Base-by-base conservation (phyloP, 176 grass and related monocot genomes). In the Chloris gayana region DNA sequence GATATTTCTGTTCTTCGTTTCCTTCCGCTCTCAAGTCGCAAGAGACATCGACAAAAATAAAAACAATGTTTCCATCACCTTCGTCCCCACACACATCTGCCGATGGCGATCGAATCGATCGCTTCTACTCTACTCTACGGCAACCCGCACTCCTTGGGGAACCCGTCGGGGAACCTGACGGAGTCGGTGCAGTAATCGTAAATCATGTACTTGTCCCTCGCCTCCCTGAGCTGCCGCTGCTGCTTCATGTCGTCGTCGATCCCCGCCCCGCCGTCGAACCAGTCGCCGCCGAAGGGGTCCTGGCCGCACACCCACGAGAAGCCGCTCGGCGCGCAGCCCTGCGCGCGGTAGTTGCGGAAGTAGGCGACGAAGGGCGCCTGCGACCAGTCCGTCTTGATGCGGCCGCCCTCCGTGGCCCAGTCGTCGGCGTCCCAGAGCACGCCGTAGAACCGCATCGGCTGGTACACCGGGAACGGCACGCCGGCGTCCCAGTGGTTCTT, bases 361-460 rank as follows among this genome's bases (percentile, higher is more conserved):
- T 78, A 83, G 7, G 88, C 88, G 3, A 73, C 59, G 88, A 90
- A 86, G 3, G 88, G 88, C 59, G 88, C 83, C 79, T 75, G 78
- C 29, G 73, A 74, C 88, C 84, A 90, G 68, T 90, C 83, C 22
- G 88, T 90, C 88, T 90, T 90, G 50, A 90, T 14, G 38, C 60
- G 79, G 1, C 83, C 88, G 7, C 88, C 88, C 50, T 77, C 51
- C 61, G 88, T 90, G 25, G 87, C 82, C 87, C 87, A 85, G 45
- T 85, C 71, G 27, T 89, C 78, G 27, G 83, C 83, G 38, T 89
- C 51, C 88, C 88, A 90, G 9, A 90, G 58, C 26, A 81, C 77
- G 17, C 84, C 80, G 70, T 75, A 80, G 3, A 87, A 27, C 35
- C 70, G 33, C 88, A 90, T 87, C 53, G 88, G 80, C 74, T 90